These are phyloP conservation scores for Trichosanthes truncata DNA, from an alignment of 306 rosid species.

Conservation along the genomic window DNA sequence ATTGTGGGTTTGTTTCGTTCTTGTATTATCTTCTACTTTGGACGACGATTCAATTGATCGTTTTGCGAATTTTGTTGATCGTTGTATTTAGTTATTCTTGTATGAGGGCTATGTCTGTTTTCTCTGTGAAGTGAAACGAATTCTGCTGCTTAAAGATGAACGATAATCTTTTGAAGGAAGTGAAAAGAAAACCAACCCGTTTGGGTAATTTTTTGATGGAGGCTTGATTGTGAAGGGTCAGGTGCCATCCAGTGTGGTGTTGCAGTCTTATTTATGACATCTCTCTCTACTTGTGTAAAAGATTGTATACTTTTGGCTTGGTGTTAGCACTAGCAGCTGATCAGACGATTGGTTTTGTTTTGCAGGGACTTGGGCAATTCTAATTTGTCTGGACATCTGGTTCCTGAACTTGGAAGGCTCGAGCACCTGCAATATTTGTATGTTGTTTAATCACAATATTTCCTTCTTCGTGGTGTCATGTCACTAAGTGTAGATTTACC, in stretches of 20 bases:
- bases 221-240: background rate
- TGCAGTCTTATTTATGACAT: background rate
- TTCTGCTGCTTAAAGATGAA: background rate
- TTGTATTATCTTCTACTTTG: background rate
- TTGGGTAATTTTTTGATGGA: background rate
- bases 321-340: background rate
- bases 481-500: background rate
- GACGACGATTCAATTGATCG: background rate
- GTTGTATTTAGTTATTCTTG: background rate
- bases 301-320: background rate
- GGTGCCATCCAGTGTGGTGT: background rate
- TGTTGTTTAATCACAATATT: slow-evolving; percentile 11
- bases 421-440: slow-evolving; percentile 89
- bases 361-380: slow-evolving; percentile 92
- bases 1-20: background rate
- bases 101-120: background rate
- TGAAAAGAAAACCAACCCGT: background rate
- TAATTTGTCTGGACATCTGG: slow-evolving; percentile 86
- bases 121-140: background rate
- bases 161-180: background rate
- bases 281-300: background rate
- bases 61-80: background rate
- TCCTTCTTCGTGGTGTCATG: background rate
- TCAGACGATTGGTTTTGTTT: background rate
- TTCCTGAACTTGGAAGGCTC: slow-evolving; percentile 75